Base-by-base conservation (phyloP, 2,329 filamentous ascomycete genomes). In the Tolypocladium guangdongense region DNA sequence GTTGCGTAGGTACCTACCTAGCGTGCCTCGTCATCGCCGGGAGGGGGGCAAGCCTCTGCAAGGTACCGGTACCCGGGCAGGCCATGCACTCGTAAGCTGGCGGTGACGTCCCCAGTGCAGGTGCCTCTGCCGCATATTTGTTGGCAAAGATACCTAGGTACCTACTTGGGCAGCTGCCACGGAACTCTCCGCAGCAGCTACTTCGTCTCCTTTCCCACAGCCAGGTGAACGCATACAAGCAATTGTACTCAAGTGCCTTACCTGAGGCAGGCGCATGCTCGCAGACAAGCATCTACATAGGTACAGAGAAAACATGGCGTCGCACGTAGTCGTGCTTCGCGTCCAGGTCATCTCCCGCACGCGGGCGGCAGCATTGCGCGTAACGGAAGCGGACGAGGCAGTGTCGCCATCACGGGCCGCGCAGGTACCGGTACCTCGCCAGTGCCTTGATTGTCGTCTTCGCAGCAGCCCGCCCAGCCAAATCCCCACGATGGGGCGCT, bases 11-110 rank as follows among this genome's bases (percentile, higher is more conserved):
- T n/a, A n/a, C n/a, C n/a, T n/a, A n/a, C n/a, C n/a, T n/a, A 56
- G 52, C 55, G 63, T 69, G 69, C 68, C 68, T 71, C 69, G 69
- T 71, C 69, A 71, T 71, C 69, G 62, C 63, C 64, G 51, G 53
- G 33, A 50, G 46, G 53, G 55, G 52, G 52, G 49, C 18, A 39
- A 49, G 56, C 50, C 51, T 45, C 20, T 20, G 47, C 20, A 27
- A 59, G 52, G 56, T 57, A 56, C 52, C 51, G 30, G 58, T 62
- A 62, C 58, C 49, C 54, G 51, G 6, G 53, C 43, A 46, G 18
- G 38, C 27, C 41, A 48, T 54, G 52, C n/a, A n/a, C n/a, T n/a
- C n/a, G n/a, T n/a, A n/a, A n/a, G n/a, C n/a, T n/a, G 52, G 49
- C 52, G 53, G 43, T 27, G 47, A 52, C 41, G 39, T 51, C 47